A percentile compares a stretch with the other conserved stretches of the same genome.
Conservation (phyloP, 768 basidiomycete species). For the Lyophyllum semitale region DNA sequence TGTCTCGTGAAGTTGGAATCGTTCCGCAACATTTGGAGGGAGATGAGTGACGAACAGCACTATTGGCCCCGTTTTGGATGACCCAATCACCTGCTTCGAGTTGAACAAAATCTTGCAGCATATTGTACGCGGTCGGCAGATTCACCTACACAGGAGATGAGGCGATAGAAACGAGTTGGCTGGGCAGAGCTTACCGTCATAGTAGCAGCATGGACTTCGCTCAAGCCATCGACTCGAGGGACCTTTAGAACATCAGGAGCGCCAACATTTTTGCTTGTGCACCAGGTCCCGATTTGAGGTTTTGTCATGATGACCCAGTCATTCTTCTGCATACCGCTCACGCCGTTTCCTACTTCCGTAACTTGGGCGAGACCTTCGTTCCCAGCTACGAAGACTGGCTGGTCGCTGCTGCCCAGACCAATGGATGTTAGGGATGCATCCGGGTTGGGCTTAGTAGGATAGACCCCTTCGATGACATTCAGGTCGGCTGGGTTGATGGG, state of each 20-base stretch:
- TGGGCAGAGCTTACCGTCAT: constrained; percentile 53
- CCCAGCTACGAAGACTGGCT: constrained; percentile 62
- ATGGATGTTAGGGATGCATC: constrained; percentile 34
- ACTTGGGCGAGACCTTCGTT: constrained; percentile 80
- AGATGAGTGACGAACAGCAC: constrained; percentile 55
- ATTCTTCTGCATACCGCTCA: constrained; percentile 45
- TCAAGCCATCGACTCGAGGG: constrained; percentile 46
- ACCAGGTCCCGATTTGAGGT: constrained; percentile 79
- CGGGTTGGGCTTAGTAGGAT: constrained; percentile 61
- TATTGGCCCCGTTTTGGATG: constrained; percentile 85
- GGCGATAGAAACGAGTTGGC: not conserved
- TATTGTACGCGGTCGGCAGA: constrained; percentile 80
- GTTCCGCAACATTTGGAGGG: not conserved
- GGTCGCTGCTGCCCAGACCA: constrained; percentile 30
- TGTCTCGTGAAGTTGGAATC: constrained; percentile 23
- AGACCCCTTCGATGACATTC: constrained; percentile 83
- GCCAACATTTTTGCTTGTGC: constrained; percentile 52
- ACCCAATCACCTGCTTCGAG: constrained; percentile 77
- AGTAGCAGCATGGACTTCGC: constrained; percentile 71
- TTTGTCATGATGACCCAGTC: constrained; percentile 79
- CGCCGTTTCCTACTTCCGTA: constrained; percentile 57
- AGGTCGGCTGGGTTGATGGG: constrained; percentile 84
- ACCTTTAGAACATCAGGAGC: constrained; percentile 63
- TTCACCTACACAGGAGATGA: constrained; percentile 55
- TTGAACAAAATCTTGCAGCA: constrained; percentile 71